Evolutionary conservation across 768 basidiomycete species (phyloP).

Genomic region (Hygrophorus pudorinus): DNA sequence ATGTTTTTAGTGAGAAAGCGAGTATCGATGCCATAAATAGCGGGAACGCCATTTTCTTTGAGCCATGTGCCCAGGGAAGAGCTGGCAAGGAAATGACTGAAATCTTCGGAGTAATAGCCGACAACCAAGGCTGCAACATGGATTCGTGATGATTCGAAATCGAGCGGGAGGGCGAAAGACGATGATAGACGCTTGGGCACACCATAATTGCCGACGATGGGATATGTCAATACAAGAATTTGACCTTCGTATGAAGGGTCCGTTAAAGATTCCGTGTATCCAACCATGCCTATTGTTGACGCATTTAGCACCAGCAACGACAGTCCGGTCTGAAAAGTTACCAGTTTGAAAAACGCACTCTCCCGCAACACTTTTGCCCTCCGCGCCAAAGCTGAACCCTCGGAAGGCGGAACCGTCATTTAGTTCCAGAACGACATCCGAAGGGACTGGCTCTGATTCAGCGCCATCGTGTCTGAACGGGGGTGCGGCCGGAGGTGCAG

Average conservation of each 20-base stretch:
- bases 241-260: constrained; percentile 98
- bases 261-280: constrained; percentile 95
- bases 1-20: constrained; percentile 95
- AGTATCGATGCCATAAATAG: constrained; percentile 93
- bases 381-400: constrained; percentile 90
- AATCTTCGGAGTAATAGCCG: constrained; percentile 89
- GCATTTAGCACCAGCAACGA: constrained; percentile 6
- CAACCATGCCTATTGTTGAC: constrained; percentile 84
- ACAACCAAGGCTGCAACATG: constrained; percentile 89
- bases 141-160: constrained; percentile 93
- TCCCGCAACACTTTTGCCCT: constrained; percentile 83
- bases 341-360: constrained; percentile 99
- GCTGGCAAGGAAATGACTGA: constrained; percentile 87
- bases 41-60: constrained; percentile 89
- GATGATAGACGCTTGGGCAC: constrained; percentile 60
- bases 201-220: constrained; percentile 95
- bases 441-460: constrained; percentile 14
- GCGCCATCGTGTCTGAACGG: constrained; percentile 23
- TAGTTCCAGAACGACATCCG: constrained; percentile 77
- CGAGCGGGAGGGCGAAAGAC: constrained; percentile 45
- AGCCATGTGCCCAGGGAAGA: constrained; percentile 89
- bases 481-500: constrained; percentile 17
- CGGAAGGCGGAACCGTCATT: constrained; percentile 81
- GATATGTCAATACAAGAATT: constrained; percentile 95
- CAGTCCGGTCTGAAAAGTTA: constrained; percentile 26